These are phyloP conservation scores for Beauveria pseudobassiana DNA, from an alignment of 2,329 filamentous ascomycete species.

Conservation along the genomic window DNA sequence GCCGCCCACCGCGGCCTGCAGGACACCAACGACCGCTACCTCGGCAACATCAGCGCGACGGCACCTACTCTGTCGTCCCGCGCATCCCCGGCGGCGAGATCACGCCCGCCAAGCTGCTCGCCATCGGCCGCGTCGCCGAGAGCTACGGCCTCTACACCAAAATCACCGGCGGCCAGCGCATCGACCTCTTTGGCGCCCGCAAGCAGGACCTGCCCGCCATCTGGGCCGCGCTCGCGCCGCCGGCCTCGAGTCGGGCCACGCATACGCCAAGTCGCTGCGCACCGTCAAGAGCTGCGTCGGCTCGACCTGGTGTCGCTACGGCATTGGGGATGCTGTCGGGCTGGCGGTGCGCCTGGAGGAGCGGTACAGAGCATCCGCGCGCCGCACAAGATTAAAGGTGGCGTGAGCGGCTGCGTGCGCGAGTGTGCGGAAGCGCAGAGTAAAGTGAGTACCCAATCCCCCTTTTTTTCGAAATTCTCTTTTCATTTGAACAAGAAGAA, in stretches of 20 bases:
- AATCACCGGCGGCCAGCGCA: conserved; percentile 85
- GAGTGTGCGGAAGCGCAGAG: conserved; percentile 90
- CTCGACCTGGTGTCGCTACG: conserved; percentile 84
- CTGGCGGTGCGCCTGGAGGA: conserved; percentile 85
- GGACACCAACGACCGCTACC: conserved; percentile 82
- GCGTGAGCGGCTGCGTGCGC: conserved; percentile 83
- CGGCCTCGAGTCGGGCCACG: conserved; percentile 85
- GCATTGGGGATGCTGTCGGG: conserved; percentile 82
- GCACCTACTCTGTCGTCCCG: conserved; percentile 83
- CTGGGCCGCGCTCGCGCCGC: conserved; percentile 71
- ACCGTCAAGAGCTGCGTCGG: conserved; percentile 92
- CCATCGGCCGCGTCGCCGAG: conserved; percentile 76
- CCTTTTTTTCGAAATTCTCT: neutral
- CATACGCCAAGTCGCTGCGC: conserved; percentile 80
- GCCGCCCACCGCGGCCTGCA: conserved; percentile 65
- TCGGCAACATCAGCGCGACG: conserved; percentile 90
- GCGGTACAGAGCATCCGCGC: conserved; percentile 81
- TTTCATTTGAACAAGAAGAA: too few relatives aligned
- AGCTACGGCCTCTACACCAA: conserved; percentile 83
- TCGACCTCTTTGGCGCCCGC: conserved; percentile 86
- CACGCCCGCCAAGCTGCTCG: conserved; percentile 75
- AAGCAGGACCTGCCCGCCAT: conserved; percentile 80
- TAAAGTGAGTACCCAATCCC: conserved; percentile 51
- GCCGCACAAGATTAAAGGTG: conserved; percentile 87
- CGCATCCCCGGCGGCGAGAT: conserved; percentile 81